Conservation (phyloP, 352 stramenopile species). For the Paralagenidium karlingii region DNA sequence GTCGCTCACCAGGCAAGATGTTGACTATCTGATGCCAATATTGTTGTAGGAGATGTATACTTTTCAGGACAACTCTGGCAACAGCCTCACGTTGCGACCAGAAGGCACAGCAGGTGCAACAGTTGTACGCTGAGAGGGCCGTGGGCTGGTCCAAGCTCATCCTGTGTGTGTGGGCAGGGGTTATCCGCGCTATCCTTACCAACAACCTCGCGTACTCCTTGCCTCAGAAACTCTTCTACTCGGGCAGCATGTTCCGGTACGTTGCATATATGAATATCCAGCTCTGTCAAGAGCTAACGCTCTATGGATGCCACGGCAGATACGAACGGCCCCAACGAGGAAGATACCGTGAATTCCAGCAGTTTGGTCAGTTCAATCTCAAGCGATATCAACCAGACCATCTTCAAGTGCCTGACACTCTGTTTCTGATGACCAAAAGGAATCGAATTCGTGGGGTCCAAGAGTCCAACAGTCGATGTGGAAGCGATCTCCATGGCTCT, state of each 20-base stretch:
- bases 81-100: slow-evolving; percentile 73
- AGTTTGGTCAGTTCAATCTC: slow-evolving; percentile 41
- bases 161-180: slow-evolving; percentile 12
- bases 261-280: slow-evolving; percentile 1
- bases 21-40: neutral
- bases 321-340: slow-evolving; percentile 80
- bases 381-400: no score
- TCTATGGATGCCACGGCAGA: slow-evolving; percentile 11
- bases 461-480: slow-evolving; percentile 57
- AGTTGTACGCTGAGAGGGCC: neutral
- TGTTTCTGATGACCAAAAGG: slow-evolving; percentile 10
- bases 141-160: neutral
- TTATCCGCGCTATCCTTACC: slow-evolving; percentile 65
- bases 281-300: no score
- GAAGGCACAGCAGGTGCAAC: slow-evolving; percentile 63
- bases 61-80: slow-evolving; percentile 78
- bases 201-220: slow-evolving; percentile 63
- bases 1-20: neutral
- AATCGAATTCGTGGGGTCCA: slow-evolving; percentile 74
- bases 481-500: slow-evolving; percentile 77
- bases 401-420: neutral
- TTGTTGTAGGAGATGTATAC: slow-evolving; percentile 79
- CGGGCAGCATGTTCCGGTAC: slow-evolving; percentile 81
- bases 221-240: slow-evolving; percentile 75
- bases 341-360: slow-evolving; percentile 80